Conservation (phyloP, 371 early-diverging fungal species). For the Mucor mucedo region DNA sequence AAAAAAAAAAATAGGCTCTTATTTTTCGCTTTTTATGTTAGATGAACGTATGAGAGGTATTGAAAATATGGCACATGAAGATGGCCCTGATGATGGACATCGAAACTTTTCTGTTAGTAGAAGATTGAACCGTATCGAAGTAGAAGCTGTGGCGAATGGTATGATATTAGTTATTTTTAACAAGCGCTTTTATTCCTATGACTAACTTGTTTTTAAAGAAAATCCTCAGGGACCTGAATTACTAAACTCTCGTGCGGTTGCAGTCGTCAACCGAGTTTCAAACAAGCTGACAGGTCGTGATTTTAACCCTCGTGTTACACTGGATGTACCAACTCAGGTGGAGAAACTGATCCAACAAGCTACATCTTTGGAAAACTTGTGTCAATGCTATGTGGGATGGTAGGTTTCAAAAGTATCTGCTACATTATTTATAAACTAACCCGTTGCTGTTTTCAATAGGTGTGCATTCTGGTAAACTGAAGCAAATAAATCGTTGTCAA, state of each 20-base stretch:
- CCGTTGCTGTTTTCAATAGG: constrained; percentile 5
- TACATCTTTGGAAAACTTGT: constrained; percentile 91
- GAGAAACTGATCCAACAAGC: constrained; percentile 95
- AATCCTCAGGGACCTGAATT: constrained; percentile 53
- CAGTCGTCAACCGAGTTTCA: constrained; percentile 65
- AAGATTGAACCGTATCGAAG: constrained; percentile 52
- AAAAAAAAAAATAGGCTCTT: neutral
- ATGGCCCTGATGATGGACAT: constrained; percentile 48
- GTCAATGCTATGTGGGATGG: constrained; percentile 98
- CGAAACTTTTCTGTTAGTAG: constrained; percentile 55
- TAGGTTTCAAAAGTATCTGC: constrained; percentile 46
- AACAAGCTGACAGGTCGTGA: constrained; percentile 92
- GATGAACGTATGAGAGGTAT: constrained; percentile 50
- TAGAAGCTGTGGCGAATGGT: constrained; percentile 57
- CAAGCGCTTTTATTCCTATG: no score
- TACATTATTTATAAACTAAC: neutral
- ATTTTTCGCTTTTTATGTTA: constrained; percentile 5
- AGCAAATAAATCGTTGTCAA: neutral
- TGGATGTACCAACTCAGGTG: constrained; percentile 90
- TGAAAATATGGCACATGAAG: constrained; percentile 43
- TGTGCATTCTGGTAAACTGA: constrained; percentile 26
- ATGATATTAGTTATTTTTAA: neutral
- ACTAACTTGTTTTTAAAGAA: constrained; percentile 22
- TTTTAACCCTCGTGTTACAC: constrained; percentile 82
- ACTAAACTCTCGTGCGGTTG: constrained; percentile 63